Base-by-base conservation (phyloP, 164 flowering plant species). In the Chloranthus sessilifolius region DNA sequence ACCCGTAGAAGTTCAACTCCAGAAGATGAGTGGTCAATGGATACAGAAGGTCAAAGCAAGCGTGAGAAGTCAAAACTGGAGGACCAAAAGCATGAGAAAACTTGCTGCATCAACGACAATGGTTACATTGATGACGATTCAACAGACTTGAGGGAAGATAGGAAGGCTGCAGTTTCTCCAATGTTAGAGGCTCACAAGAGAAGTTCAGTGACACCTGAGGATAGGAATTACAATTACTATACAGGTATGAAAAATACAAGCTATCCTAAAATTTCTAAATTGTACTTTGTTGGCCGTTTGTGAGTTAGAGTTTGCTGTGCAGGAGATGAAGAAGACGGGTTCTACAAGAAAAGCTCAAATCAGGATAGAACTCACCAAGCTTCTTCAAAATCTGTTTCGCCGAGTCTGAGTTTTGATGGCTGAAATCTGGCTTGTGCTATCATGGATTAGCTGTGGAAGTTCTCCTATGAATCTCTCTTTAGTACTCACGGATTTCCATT, bases 401-500 rank as follows among this genome's bases (percentile, higher is more conserved):
- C 27, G 24, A 55, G 43, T 33, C 48, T 30, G 19, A 47, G 34
- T 42, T 45, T 31, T 53, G 41, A 28, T 20, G 43, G 43, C 55
- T 42, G 45, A n/a, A n/a, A n/a, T n/a, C n/a, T 17, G 45, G 43
- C 54, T 35, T 31, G 14, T 25, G 48, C 33, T 47, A 52, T 58
- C 65, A 38, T 36, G 55, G 34, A 30, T 21, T 11, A 25, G 5
- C 26, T 38, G 54, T 39, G 56, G 49, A 58, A 60, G 63, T 45
- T 65, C 44, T 26, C 44, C 47, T 19, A 19, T 10, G 33, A 45
- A 21, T 40, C 26, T 62, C 60, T 57, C n/a, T 45, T 62, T 53
- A 68, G 66, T 64, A 45, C 55, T 56, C 43, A 15, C 41, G 44
- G 17, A 33, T 43, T 50, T 56, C 49, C 44, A 63, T 40, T 36